A percentile compares a stretch with the other conserved stretches of the same genome.
phyloP scores from a whole-genome alignment of 2,329 filamentous ascomycete genomes.

The Albifimbria verrucaria region DNA sequence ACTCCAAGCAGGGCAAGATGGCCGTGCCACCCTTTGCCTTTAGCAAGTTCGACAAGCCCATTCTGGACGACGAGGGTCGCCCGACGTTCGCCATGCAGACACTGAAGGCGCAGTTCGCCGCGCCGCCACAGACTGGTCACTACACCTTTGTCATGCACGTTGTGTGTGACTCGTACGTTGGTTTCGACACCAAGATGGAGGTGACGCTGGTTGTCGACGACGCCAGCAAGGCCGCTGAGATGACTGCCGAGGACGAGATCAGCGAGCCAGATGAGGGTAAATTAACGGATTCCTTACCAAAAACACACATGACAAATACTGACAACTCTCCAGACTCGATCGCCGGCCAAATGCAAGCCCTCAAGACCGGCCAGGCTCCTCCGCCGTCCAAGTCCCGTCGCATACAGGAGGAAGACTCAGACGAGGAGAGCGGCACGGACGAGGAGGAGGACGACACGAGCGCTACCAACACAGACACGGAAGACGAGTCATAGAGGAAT shows the following conservation, averaged over 20 bases:
- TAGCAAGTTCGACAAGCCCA: slow-evolving; percentile 82
- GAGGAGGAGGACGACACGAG: slow-evolving; percentile 63
- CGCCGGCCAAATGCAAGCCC: slow-evolving; percentile 83
- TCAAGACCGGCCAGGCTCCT: slow-evolving; percentile 67
- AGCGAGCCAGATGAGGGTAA: slow-evolving; percentile 97
- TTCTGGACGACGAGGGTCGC: slow-evolving; percentile 74
- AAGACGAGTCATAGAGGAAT: slow-evolving; percentile 49
- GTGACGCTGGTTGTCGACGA: slow-evolving; percentile 88
- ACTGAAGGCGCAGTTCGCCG: slow-evolving; percentile 94
- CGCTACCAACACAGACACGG: slow-evolving; percentile 66
- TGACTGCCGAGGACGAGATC: slow-evolving; percentile 88
- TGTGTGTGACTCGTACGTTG: slow-evolving; percentile 91
- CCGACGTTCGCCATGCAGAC: slow-evolving; percentile 96
- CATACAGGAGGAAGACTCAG: slow-evolving; percentile 56
- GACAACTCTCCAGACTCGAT: slow-evolving; percentile 64
- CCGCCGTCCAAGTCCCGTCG: slow-evolving; percentile 47
- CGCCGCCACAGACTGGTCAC: slow-evolving; percentile 84
- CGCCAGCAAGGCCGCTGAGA: slow-evolving; percentile 75
- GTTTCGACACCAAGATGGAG: slow-evolving; percentile 89
- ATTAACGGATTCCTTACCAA: slow-evolving; percentile 22
- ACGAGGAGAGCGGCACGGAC: slow-evolving; percentile 76
- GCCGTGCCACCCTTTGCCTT: slow-evolving; percentile 97
- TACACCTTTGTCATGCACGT: slow-evolving; percentile 95
- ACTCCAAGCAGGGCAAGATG: slow-evolving; percentile 92
- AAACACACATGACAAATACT: slow-evolving; percentile 12